Base-by-base conservation (phyloP, 2,329 filamentous ascomycete genomes). In the Exophiala oligosperma region DNA sequence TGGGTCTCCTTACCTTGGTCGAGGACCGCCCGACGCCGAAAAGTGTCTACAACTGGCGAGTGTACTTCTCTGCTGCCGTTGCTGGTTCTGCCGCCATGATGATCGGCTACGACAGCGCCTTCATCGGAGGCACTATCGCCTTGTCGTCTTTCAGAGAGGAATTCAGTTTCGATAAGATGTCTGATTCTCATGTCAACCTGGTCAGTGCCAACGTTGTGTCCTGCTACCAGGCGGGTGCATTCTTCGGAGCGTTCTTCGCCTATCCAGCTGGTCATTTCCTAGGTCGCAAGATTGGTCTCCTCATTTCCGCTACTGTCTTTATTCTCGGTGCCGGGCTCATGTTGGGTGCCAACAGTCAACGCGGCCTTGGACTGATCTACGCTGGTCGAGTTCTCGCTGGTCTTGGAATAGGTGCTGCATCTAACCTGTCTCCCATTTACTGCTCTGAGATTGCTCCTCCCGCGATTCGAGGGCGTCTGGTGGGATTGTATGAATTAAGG, bases 171-270 rank as follows among this genome's bases (percentile, higher is more conserved):
- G 75, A 71, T 2, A 67, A 73, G 2, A 82, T 86, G 74, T 72
- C 70, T 3, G 54, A 70, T 0, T 55, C 67, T 2, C 69, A 82
- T n/a, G 74, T 85, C 26, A 81, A 85, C 29, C 73, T 89, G 3
- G 76, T 89, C 49, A 86, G 85, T 68, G 79, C 86, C 67, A 93
- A 92, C 71, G 91, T 92, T 61, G 89, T 92, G 28, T 91, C 87
- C 26, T 83, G 88, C 54, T 92, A 91, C 75, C 90, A 93, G 73
- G 90, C 90, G 8, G 90, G 90, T 59, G 89, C 89, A 59, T 92
- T 94, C 76, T 92, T 93, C 66, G 90, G 90, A 51, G 84, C 86
- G n/a, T 75, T 91, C 41, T 81, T 83, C 59, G 88, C 85, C 56
- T 92, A 89, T 65, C 79, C 77, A 7, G 81, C 84, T 35, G 85